Base-by-base conservation (phyloP, 352 stramenopile species). In the Phytophthora kernoviae region DNA sequence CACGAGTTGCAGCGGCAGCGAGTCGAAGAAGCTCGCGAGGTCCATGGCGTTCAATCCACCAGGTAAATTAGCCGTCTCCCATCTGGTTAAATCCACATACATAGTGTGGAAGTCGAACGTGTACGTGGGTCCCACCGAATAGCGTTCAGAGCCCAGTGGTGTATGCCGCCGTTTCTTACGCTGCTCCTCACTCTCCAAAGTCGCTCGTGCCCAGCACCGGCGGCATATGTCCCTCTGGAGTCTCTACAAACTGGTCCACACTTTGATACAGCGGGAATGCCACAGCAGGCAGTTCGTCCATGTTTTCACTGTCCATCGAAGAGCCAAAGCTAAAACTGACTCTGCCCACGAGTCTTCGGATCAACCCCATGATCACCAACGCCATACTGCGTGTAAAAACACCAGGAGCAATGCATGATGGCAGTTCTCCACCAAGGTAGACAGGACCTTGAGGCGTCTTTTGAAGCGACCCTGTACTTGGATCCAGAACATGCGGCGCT, bases 51-150 rank as follows among this genome's bases (percentile, higher is more conserved):
- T 88, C 12, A 96, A 48, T 30, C 63, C 68, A 1, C 81, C 79
- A 0, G 87, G 87, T 4, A 96, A 58, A 48, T 96, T 96, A 9
- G 84, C 72, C 1, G 87, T 93, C 56, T 89, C 79, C 87, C 87
- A 96, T 26, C 73, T 69, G 8, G 75, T 79, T 56, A 96, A 62
- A 53, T 96, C 80, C 40, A 93, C 84, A 58, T 94, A 94, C 84
- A 94, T 94, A 1, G 84, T 96, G 68, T 96, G 84, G 57, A 96
- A 96, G 34, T 96, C 79, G 68, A 96, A 96, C 49, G 87, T 92
- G 59, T 96, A 96, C 27, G 81, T 96, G 5, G 68, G 51, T n/a
- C 76, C 83, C 6, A 93, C 73, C 7, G 70, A 45, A 43, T 81
- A 92, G 1, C 42, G 44, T 44, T 92, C 79, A 0, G 30, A 56